Evolutionary conservation across 2,329 filamentous ascomycete genomes (phyloP).

Genomic region (Paramyrothecium roridum): DNA sequence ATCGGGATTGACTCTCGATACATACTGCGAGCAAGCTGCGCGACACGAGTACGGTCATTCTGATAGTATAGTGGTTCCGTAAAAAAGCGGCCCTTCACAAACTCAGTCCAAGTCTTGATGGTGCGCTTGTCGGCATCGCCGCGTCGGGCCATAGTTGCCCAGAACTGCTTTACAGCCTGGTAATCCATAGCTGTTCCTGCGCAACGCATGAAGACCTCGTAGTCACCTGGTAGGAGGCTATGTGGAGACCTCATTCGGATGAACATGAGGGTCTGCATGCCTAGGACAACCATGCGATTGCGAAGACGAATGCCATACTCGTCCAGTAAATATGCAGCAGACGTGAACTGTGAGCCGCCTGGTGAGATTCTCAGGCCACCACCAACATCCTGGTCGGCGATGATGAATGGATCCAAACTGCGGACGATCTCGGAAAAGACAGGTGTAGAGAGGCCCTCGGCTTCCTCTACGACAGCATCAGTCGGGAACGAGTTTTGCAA

Average conservation of each 20-base stretch:
- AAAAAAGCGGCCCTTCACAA: conserved; percentile 44
- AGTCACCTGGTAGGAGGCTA: conserved; percentile 36
- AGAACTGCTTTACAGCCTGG: conserved; percentile 13
- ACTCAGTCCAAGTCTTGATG: conserved; percentile 38
- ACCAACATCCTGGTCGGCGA: conserved; percentile 46
- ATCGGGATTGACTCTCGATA: conserved; percentile 17
- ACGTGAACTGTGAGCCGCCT: conserved; percentile 37
- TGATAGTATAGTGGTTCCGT: conserved; percentile 44
- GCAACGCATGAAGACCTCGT: conserved; percentile 40
- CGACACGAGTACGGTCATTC: conserved; percentile 37
- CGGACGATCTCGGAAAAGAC: conserved; percentile 63
- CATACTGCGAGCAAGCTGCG: conserved; percentile 35
- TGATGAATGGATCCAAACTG: conserved; percentile 54
- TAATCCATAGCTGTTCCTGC: conserved; percentile 40
- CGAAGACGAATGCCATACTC: conserved; percentile 40
- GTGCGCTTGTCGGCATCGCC: conserved; percentile 25
- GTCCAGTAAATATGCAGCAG: conserved; percentile 34
- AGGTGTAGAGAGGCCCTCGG: conserved; percentile 43
- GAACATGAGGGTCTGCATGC: conserved; percentile 28
- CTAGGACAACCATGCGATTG: conserved; percentile 32
- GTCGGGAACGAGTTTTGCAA: conserved; percentile 16
- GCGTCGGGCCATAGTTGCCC: conserved; percentile 24
- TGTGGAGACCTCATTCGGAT: conserved; percentile 24
- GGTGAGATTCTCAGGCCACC: conserved; percentile 33
- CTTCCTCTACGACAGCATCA: conserved; percentile 22